Conservation (phyloP, 2,329 filamentous ascomycete genomes). For the Esteya vermicola region DNA sequence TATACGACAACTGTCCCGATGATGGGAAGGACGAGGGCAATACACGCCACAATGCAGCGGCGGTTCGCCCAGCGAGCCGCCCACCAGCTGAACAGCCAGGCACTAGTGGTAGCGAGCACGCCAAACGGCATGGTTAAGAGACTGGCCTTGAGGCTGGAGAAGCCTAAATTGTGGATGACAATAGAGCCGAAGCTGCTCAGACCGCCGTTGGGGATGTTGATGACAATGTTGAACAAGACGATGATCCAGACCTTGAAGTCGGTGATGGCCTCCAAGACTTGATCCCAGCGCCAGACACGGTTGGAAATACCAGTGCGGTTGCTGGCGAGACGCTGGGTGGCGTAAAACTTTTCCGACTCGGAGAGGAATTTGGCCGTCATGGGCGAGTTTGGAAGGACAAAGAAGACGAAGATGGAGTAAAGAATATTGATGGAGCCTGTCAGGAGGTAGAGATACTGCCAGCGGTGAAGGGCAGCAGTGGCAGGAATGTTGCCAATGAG, state of each 20-base stretch:
- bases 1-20: constrained; percentile 17
- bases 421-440: constrained; percentile 40
- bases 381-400: constrained; percentile 43
- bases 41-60: constrained; percentile 23
- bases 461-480: constrained; percentile 31
- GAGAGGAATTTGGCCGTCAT: constrained; percentile 37
- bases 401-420: constrained; percentile 44
- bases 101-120: constrained; percentile 30
- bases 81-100: constrained; percentile 40
- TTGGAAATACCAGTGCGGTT: constrained; percentile 48
- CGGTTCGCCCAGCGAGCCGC: constrained; percentile 26
- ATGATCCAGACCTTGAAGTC: constrained; percentile 47
- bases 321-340: constrained; percentile 36
- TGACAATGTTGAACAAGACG: constrained; percentile 35
- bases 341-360: constrained; percentile 35
- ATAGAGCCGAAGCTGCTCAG: constrained; percentile 45
- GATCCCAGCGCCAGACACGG: constrained; percentile 36
- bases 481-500: constrained; percentile 46
- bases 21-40: constrained; percentile 21
- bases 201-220: constrained; percentile 42
- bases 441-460: constrained; percentile 58
- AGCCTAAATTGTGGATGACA: constrained; percentile 44
- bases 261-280: constrained; percentile 38
- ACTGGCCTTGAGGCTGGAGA: constrained; percentile 37
- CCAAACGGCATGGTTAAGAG: constrained; percentile 48